Evolutionary conservation across 495 filamentous ascomycete genomes (phyloP).

Genomic region (Annulohypoxylon moriforme): DNA sequence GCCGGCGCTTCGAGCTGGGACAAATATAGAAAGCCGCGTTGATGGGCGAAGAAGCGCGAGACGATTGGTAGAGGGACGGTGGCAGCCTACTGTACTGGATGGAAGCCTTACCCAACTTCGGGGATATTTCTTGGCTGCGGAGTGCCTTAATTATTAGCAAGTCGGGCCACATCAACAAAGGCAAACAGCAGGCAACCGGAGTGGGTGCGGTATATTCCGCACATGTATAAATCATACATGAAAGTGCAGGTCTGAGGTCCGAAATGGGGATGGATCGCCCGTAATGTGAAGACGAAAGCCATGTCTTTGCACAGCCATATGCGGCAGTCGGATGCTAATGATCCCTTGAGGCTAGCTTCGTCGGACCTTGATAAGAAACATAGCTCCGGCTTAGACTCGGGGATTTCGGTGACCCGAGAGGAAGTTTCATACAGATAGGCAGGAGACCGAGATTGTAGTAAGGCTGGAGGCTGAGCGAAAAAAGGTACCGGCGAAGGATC

Average conservation of each 20-base stretch:
- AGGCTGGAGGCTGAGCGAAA: slow-evolving; percentile 36
- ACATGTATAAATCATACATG: neutral
- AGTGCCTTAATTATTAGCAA: neutral
- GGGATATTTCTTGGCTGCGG: slow-evolving; percentile 41
- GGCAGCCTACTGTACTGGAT: slow-evolving; percentile 16
- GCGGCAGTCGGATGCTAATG: slow-evolving; percentile 16
- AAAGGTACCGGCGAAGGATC: slow-evolving; percentile 27
- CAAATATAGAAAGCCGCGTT: slow-evolving; percentile 39
- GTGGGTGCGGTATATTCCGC: slow-evolving; percentile 29
- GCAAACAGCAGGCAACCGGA: slow-evolving; percentile 5
- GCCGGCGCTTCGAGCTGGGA: slow-evolving; percentile 22
- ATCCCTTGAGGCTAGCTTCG: slow-evolving; percentile 14
- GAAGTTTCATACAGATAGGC: slow-evolving; percentile 6
- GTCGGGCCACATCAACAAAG: neutral
- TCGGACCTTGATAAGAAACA: slow-evolving; percentile 21
- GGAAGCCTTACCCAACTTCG: slow-evolving; percentile 29
- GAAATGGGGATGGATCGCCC: slow-evolving; percentile 16
- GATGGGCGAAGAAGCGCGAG: neutral
- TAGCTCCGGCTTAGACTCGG: slow-evolving; percentile 27
- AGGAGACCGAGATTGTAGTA: slow-evolving; percentile 32
- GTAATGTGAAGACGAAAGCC: slow-evolving; percentile 14
- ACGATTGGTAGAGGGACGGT: slow-evolving; percentile 24
- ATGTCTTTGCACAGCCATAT: slow-evolving; percentile 1
- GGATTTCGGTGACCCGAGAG: slow-evolving; percentile 31
- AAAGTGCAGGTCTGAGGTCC: slow-evolving; percentile 17